phyloP scores from a whole-genome alignment of 78 protist genomes.

The Capsaspora owczarzaki region DNA sequence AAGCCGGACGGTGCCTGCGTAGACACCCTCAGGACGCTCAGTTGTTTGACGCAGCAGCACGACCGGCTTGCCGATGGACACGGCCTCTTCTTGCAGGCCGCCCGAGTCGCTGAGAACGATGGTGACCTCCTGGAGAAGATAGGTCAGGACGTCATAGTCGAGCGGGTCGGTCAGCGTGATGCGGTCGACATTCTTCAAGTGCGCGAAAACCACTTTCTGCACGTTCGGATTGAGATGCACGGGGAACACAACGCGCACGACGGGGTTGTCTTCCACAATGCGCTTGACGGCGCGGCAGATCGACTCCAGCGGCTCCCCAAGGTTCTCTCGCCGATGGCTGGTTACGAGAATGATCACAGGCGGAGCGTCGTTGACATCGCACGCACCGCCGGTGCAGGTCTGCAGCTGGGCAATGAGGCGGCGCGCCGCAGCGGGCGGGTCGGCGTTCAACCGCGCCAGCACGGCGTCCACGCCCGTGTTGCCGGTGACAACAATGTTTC shows the following conservation, averaged over 20 bases:
- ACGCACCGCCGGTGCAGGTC: too few species aligned
- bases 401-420: too few species aligned
- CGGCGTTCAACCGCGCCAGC: background rate
- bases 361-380: too few species aligned
- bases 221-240: slow-evolving; percentile 4
- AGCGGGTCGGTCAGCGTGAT: background rate
- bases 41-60: background rate
- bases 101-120: background rate
- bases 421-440: background rate
- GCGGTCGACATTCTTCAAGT: background rate
- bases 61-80: background rate
- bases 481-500: background rate
- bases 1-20: background rate
- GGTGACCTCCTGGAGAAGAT: background rate
- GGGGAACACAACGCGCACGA: background rate
- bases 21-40: background rate
- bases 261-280: background rate
- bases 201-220: background rate
- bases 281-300: background rate
- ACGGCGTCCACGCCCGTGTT: slow-evolving; percentile 2
- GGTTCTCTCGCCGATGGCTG: background rate
- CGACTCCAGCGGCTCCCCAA: background rate
- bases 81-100: background rate
- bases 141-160: background rate
- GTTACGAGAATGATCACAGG: background rate